phyloP scores from a whole-genome alignment of 2,329 filamentous ascomycete species.

The Penicillium sp. region DNA sequence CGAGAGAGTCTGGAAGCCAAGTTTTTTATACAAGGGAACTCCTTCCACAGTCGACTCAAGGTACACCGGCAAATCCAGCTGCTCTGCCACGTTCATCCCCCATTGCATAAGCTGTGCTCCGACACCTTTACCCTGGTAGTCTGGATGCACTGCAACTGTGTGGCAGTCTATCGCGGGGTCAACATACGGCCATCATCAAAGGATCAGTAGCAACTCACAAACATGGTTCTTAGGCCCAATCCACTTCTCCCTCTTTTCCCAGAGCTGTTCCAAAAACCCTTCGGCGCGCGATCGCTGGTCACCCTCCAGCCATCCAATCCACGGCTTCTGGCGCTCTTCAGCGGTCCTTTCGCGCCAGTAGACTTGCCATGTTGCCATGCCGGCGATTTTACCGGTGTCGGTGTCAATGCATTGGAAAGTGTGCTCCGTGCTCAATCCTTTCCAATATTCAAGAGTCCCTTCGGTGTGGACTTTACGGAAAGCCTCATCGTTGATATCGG shows the following conservation, averaged over 20 bases:
- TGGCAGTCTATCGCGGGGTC: constrained; percentile 23
- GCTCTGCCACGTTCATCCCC: constrained; percentile 32
- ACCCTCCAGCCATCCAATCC: constrained; percentile 48
- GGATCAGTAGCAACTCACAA: constrained; percentile 34
- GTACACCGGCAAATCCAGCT: constrained; percentile 43
- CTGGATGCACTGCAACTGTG: constrained; percentile 46
- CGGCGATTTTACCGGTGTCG: constrained; percentile 43
- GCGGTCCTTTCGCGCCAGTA: constrained; percentile 38
- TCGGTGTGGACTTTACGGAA: constrained; percentile 46
- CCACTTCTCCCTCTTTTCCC: constrained; percentile 31
- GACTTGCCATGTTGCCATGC: constrained; percentile 49
- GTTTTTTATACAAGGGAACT: constrained; percentile 45
- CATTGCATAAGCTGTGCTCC: constrained; percentile 44
- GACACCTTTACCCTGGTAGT: constrained; percentile 41
- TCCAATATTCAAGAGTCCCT: constrained; percentile 41
- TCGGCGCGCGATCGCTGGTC: constrained; percentile 38
- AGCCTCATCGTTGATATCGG: constrained; percentile 29
- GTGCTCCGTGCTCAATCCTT: constrained; percentile 40
- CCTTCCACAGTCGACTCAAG: constrained; percentile 47
- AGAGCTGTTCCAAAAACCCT: constrained; percentile 42
- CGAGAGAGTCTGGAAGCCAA: constrained; percentile 39
- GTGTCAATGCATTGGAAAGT: constrained; percentile 47
- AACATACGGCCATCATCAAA: background rate
- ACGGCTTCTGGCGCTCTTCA: constrained; percentile 45
- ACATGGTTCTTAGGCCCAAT: constrained; percentile 28